A percentile compares a stretch with the other conserved stretches of the same genome.
These are phyloP conservation scores for Aspergillus sp. DNA, from an alignment of 2,329 filamentous ascomycete species.

Conservation along the genomic window DNA sequence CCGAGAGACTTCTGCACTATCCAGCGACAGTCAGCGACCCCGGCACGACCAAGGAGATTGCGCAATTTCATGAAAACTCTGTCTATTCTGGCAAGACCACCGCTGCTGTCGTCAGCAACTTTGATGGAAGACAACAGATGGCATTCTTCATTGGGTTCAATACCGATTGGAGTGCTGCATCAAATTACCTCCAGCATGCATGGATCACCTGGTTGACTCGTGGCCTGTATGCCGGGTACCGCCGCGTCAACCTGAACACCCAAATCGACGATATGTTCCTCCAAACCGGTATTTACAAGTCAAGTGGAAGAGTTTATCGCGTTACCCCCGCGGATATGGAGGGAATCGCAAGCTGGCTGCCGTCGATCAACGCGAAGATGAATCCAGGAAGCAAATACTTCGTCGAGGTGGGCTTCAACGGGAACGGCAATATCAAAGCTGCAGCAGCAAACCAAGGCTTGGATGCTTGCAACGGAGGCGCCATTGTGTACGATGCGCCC, in stretches of 20 bases:
- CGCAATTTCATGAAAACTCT: constrained; percentile 42
- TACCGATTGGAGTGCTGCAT: constrained; percentile 43
- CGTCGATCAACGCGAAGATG: constrained; percentile 37
- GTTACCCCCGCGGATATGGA: constrained; percentile 40
- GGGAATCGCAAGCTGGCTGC: constrained; percentile 36
- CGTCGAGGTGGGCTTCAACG: constrained; percentile 48
- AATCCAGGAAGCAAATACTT: constrained; percentile 44
- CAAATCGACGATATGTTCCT: constrained; percentile 58
- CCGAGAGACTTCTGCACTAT: constrained; percentile 49
- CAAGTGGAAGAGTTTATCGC: constrained; percentile 42
- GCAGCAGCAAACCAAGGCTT: constrained; percentile 15
- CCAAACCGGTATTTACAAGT: constrained; percentile 41
- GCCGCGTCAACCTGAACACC: constrained; percentile 46
- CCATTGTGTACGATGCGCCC: constrained; percentile 40
- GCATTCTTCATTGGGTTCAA: constrained; percentile 51
- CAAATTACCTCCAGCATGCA: constrained; percentile 51
- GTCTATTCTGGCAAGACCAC: constrained; percentile 32
- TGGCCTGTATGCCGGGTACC: constrained; percentile 48
- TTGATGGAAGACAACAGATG: constrained; percentile 51
- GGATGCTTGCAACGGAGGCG: constrained; percentile 21
- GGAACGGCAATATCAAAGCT: constrained; percentile 43
- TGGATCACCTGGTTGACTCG: constrained; percentile 55
- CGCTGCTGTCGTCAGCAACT: constrained; percentile 53
- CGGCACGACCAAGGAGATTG: constrained; percentile 46
- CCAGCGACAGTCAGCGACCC: constrained; percentile 47